A percentile compares a stretch with the other conserved stretches of the same genome.
Evolutionary conservation across 495 filamentous ascomycete genomes (phyloP).

Genomic region (Aspergillus affinis): DNA sequence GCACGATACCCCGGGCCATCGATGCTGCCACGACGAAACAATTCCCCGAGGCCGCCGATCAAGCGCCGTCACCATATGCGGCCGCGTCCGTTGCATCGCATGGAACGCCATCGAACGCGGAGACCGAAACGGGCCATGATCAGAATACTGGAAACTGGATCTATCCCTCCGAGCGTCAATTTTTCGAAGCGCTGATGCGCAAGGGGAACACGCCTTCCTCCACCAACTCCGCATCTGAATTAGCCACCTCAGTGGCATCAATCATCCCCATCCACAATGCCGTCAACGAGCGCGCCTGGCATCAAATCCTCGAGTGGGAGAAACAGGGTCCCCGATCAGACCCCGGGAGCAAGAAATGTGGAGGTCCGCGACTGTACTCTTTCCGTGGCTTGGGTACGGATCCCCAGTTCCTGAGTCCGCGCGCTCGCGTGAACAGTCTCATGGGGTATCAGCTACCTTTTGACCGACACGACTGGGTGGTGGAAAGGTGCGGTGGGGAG

Average conservation of each 20-base stretch:
- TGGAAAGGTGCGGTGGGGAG: conserved; percentile 83
- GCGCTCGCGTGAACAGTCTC: conserved; percentile 74
- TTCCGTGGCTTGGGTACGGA: conserved; percentile 69
- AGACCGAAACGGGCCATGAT: conserved; percentile 69
- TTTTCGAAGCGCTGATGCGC: conserved; percentile 91
- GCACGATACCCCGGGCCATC: conserved; percentile 73
- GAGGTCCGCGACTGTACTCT: conserved; percentile 78
- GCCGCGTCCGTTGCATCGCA: conserved; percentile 36
- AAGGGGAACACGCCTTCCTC: conserved; percentile 58
- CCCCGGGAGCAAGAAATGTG: conserved; percentile 61
- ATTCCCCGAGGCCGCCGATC: conserved; percentile 30
- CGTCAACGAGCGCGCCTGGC: conserved; percentile 88
- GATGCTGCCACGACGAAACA: conserved; percentile 31
- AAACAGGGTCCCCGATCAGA: conserved; percentile 51
- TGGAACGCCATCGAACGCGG: conserved; percentile 62
- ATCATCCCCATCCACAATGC: conserved; percentile 98
- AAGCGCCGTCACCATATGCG: conserved; percentile 29
- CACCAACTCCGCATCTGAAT: conserved; percentile 37
- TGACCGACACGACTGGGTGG: conserved; percentile 96
- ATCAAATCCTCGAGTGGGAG: conserved; percentile 85
- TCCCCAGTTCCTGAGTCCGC: conserved; percentile 71
- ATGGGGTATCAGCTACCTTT: conserved; percentile 90
- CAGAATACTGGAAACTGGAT: conserved; percentile 80
- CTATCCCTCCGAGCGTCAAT: conserved; percentile 93
- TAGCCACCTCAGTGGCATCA: conserved; percentile 72